Conservation (phyloP, 495 filamentous ascomycete genomes). For the Massariosphaeria phaeospora region DNA sequence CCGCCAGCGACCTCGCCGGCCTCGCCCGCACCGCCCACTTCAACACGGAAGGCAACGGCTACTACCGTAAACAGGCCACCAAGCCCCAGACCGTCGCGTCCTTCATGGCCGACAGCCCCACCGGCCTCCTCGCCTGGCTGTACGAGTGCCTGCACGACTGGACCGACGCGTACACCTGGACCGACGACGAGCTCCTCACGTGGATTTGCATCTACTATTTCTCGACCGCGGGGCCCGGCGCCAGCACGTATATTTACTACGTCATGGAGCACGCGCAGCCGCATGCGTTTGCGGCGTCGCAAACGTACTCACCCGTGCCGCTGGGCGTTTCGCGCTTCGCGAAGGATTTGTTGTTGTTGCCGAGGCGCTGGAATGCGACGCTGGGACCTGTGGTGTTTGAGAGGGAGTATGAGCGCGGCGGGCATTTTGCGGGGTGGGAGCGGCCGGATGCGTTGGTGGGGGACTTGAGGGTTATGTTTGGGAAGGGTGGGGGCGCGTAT, state of each 20-base stretch:
- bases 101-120: slow-evolving; percentile 48
- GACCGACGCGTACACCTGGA: slow-evolving; percentile 50
- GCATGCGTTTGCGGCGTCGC: too few species aligned
- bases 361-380: slow-evolving; percentile 10
- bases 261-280: too few species aligned
- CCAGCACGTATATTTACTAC: slow-evolving; percentile 49
- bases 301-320: too few species aligned
- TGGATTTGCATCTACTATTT: slow-evolving; percentile 53
- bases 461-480: slow-evolving; percentile 17
- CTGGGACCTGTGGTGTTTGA: slow-evolving; percentile 27
- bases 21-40: slow-evolving; percentile 40
- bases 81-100: slow-evolving; percentile 50
- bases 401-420: slow-evolving; percentile 13
- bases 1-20: slow-evolving; percentile 33
- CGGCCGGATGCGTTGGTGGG: slow-evolving; percentile 4
- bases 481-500: slow-evolving; percentile 4
- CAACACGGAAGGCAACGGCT: slow-evolving; percentile 40
- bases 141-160: slow-evolving; percentile 51
- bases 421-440: slow-evolving; percentile 28
- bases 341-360: slow-evolving; percentile 19
- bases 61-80: slow-evolving; percentile 45
- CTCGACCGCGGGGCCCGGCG: slow-evolving; percentile 46
- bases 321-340: slow-evolving; percentile 23
- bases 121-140: slow-evolving; percentile 52
- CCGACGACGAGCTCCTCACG: slow-evolving; percentile 51